Conservation (phyloP, 495 filamentous ascomycete genomes). For the Neurospora cerealis region DNA sequence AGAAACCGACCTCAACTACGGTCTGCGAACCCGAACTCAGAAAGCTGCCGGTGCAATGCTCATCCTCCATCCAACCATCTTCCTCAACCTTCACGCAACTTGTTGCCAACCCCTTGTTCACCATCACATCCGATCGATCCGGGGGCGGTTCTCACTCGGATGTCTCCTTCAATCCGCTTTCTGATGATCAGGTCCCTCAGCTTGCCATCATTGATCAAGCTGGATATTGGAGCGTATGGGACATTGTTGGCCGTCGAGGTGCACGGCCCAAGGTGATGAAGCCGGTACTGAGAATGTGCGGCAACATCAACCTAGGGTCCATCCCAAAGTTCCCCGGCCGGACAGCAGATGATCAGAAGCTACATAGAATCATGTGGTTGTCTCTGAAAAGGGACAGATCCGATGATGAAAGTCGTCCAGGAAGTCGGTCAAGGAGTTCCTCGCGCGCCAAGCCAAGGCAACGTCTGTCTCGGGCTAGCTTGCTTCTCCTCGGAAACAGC, state of each 20-base stretch:
- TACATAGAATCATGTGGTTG: constrained; percentile 15
- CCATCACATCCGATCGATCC: constrained; percentile 42
- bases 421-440: not conserved
- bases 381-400: not conserved
- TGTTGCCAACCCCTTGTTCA: constrained; percentile 50
- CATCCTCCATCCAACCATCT: not conserved
- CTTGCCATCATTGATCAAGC: constrained; percentile 62
- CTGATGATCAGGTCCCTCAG: constrained; percentile 37
- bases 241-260: constrained; percentile 33
- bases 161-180: constrained; percentile 70
- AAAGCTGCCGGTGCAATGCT: constrained; percentile 5
- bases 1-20: constrained; percentile 43
- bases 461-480: not conserved
- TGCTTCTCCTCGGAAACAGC: constrained; percentile 14
- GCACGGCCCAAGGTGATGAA: constrained; percentile 26
- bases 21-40: constrained; percentile 50
- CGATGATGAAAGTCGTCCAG: not conserved
- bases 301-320: constrained; percentile 12
- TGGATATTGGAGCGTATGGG: constrained; percentile 71
- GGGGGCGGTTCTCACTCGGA: constrained; percentile 56
- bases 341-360: not conserved
- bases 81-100: constrained; percentile 38
- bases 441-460: not conserved
- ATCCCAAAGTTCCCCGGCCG: constrained; percentile 9
- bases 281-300: constrained; percentile 18